Percentiles rank a stretch among this genome's conserved stretches.
phyloP scores from a whole-genome alignment of 2,329 filamentous ascomycete genomes.

The Aspergillus sp. region DNA sequence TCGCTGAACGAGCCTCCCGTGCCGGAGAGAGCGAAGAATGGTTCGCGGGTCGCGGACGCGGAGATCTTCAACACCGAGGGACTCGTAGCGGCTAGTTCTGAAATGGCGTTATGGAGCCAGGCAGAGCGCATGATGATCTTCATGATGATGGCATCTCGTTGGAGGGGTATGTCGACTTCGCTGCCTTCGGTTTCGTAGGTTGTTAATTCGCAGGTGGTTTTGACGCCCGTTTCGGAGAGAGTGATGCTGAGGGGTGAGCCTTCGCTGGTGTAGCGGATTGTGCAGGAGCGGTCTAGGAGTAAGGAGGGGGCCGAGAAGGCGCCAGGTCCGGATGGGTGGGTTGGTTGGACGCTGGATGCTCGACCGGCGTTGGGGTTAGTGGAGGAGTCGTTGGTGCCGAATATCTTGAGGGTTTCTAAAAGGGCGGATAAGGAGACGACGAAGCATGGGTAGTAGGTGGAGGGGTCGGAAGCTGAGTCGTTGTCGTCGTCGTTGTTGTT shows the following conservation, averaged over 20 bases:
- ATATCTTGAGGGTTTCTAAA: constrained; percentile 92
- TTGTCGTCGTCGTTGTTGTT: constrained; percentile 29
- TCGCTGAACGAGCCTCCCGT: constrained; percentile 60
- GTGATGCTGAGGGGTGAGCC: constrained; percentile 82
- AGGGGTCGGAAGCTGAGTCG: constrained; percentile 38
- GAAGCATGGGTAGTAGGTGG: constrained; percentile 64
- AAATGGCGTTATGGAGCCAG: constrained; percentile 54
- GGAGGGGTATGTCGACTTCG: constrained; percentile 71
- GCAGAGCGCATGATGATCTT: constrained; percentile 87
- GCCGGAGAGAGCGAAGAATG: constrained; percentile 74
- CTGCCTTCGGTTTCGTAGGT: constrained; percentile 76
- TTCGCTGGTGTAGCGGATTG: constrained; percentile 71
- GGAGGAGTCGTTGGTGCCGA: constrained; percentile 70
- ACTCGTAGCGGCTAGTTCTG: constrained; percentile 62
- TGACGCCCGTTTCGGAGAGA: constrained; percentile 81
- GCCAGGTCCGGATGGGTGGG: constrained; percentile 53
- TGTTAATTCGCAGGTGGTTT: constrained; percentile 83
- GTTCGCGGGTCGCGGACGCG: constrained; percentile 60
- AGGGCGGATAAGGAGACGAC: constrained; percentile 84
- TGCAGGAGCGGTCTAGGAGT: constrained; percentile 82
- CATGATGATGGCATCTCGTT: constrained; percentile 74
- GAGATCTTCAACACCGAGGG: constrained; percentile 71
- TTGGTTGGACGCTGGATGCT: constrained; percentile 34
- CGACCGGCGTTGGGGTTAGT: constrained; percentile 30
- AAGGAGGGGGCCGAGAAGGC: constrained; percentile 83